phyloP scores from a whole-genome alignment of 1,139 yeast species.

The Pichia sp. region DNA sequence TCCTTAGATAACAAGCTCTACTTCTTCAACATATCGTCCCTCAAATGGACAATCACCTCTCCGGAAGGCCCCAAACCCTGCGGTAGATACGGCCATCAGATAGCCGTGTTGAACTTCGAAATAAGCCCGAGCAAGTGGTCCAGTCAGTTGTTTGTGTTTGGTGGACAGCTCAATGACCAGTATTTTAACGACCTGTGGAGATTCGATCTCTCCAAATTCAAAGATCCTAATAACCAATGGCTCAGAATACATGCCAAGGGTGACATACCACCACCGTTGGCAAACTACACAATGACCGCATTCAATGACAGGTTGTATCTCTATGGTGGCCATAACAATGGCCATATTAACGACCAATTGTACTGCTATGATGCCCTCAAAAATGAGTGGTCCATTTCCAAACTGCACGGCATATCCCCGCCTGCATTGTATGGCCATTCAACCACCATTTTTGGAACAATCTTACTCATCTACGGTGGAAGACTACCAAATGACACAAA shows the following conservation, averaged over 20 bases:
- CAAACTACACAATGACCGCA: slow-evolving; percentile 87
- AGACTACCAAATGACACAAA: slow-evolving; percentile 73
- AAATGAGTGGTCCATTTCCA: slow-evolving; percentile 69
- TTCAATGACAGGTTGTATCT: slow-evolving; percentile 75
- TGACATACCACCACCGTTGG: slow-evolving; percentile 77
- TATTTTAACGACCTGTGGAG: slow-evolving; percentile 81
- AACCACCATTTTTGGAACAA: slow-evolving; percentile 72
- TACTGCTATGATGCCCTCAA: slow-evolving; percentile 74
- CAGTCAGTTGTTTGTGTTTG: slow-evolving; percentile 65
- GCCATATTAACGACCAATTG: slow-evolving; percentile 67
- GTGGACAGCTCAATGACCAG: slow-evolving; percentile 90
- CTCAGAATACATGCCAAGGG: slow-evolving; percentile 55
- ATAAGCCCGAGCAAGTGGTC: slow-evolving; percentile 30
- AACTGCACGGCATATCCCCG: slow-evolving; percentile 43
- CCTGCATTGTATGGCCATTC: slow-evolving; percentile 92
- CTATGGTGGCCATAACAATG: slow-evolving; percentile 87
- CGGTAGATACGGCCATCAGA: slow-evolving; percentile 93
- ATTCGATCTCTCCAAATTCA: slow-evolving; percentile 85
- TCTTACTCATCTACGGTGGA: slow-evolving; percentile 88
- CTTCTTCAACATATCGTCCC: slow-evolving; percentile 82
- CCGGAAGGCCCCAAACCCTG: slow-evolving; percentile 81
- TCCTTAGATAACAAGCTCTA: slow-evolving; percentile 85
- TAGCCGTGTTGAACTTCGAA: slow-evolving; percentile 38
- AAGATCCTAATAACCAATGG: slow-evolving; percentile 84
- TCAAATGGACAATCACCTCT: slow-evolving; percentile 85